Evolutionary conservation across 202 grass and related monocot genomes (phyloP).

Genomic region (Musa balbisiana): DNA sequence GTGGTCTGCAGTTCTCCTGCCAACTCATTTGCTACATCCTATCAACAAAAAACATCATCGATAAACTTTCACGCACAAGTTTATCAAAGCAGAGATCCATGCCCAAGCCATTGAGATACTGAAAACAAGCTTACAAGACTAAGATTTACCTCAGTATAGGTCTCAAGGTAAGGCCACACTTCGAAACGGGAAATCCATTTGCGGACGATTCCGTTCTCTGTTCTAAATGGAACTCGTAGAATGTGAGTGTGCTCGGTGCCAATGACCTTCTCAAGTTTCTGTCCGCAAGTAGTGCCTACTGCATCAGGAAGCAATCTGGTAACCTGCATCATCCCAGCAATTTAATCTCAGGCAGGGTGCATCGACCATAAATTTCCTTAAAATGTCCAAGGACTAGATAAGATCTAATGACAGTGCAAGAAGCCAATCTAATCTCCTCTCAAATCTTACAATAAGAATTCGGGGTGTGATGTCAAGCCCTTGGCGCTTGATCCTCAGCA

Average conservation of each 20-base stretch:
- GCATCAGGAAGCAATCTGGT: slow-evolving; percentile 93
- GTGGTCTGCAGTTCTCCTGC: slow-evolving; percentile 84
- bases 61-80: not conserved
- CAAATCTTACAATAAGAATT: slow-evolving; percentile 87
- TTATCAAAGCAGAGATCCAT: not conserved
- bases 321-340: slow-evolving; percentile 38
- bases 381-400: not conserved
- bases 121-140: not conserved
- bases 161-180: slow-evolving; percentile 97
- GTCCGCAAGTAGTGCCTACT: slow-evolving; percentile 81
- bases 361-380: too few relatives aligned
- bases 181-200: slow-evolving; percentile 99
- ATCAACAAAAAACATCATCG: slow-evolving; percentile 6
- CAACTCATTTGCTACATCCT: slow-evolving; percentile 95
- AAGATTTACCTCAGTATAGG: slow-evolving; percentile 68
- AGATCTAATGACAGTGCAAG: not conserved
- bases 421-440: not conserved
- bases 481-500: slow-evolving; percentile 86
- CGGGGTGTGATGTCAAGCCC: slow-evolving; percentile 84
- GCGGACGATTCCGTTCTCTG: slow-evolving; percentile 73
- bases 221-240: slow-evolving; percentile 92
- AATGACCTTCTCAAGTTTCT: slow-evolving; percentile 93
- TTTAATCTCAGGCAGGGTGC: not conserved
- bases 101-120: not conserved
- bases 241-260: slow-evolving; percentile 96